Evolutionary conservation across 805 yeast species (phyloP), one percentile per base, ranked within the genome.

Genomic region (Lachancea sp.): DNA sequence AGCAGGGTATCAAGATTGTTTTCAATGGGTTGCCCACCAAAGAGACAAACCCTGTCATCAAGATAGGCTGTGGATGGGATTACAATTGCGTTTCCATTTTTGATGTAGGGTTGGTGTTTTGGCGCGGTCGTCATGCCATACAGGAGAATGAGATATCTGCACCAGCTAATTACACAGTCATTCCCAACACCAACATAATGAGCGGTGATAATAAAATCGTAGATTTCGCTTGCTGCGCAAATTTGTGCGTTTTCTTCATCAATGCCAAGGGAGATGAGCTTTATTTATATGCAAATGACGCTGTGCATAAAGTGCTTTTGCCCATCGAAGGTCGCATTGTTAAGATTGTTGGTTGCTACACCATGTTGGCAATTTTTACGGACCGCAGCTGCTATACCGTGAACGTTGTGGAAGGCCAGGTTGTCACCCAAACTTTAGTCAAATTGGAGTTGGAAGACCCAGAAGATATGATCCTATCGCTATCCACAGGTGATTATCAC

Each of bases 401-500:
- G 12, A 49, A 54, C 3, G 43, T 62, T 17, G 17, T 50, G 3
- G 45, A 50, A 38, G 55, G 57, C 7, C 40, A 47, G 9, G 38
- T 59, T 3, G 53, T 47, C 9, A 15, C 38, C 33, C 49, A 37
- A 20, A 44, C 49, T 19, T 41, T 56, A 22, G 36, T 42, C 3
- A 41, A 47, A 37, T 22, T 59, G 30, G 49, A 50, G 18, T 29
- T 59, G 13, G 59, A 62, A 12, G 63, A 57, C 16, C 76, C 77
- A 0, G 62, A 72, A 6, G 69, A 59, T 19, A 69, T 70, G 1
- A 71, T 83, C 26, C 69, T 78, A 5, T 73, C 81, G 2, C 65
- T 84, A 1, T 79, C 77, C 0, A 74, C 80, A 42, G 95, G 91
- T 1, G 93, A 85, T 58, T 79, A 82, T 55, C 95, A 85, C 57